phyloP scores from a whole-genome alignment of 768 basidiomycete genomes.

The Amylocystis lapponica region DNA sequence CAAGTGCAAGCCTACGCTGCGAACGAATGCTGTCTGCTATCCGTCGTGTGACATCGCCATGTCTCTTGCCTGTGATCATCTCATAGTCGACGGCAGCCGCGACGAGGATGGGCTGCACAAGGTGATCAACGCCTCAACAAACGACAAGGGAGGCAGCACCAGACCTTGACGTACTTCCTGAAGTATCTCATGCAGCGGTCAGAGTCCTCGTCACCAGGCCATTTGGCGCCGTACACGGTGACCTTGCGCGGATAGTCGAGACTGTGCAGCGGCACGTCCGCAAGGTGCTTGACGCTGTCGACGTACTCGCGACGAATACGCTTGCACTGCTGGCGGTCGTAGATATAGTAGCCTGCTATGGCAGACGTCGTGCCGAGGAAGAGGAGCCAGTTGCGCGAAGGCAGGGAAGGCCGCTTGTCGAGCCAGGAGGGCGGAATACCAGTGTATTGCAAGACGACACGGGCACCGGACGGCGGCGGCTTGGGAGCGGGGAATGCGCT shows the following conservation, averaged over 20 bases:
- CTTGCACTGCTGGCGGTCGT: constrained; percentile 83
- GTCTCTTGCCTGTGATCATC: constrained; percentile 70
- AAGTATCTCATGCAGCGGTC: constrained; percentile 84
- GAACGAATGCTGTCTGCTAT: constrained; percentile 68
- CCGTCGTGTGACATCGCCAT: constrained; percentile 79
- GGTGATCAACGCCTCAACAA: constrained; percentile 7
- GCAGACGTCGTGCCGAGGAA: constrained; percentile 77
- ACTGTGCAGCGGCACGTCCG: constrained; percentile 59
- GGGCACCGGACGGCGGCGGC: constrained; percentile 46
- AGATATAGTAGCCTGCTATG: constrained; percentile 66
- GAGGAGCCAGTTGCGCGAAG: constrained; percentile 92
- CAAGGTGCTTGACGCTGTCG: constrained; percentile 72
- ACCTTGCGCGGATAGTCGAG: constrained; percentile 72
- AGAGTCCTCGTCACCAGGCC: constrained; percentile 93
- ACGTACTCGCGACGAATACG: constrained; percentile 72
- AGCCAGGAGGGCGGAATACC: constrained; percentile 71
- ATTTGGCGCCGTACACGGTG: constrained; percentile 81
- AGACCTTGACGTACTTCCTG: constrained; percentile 95
- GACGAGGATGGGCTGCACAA: constrained; percentile 77
- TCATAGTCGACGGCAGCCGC: constrained; percentile 94
- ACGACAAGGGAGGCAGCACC: constrained; percentile 21
- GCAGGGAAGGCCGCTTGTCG: constrained; percentile 77
- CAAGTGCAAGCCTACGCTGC: constrained; percentile 61
- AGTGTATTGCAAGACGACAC: constrained; percentile 59
- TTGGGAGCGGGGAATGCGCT: constrained; percentile 14